A percentile compares a stretch with the other conserved stretches of the same genome.
Conservation (phyloP, 768 basidiomycete genomes). For the Hemileccinum impolitum region DNA sequence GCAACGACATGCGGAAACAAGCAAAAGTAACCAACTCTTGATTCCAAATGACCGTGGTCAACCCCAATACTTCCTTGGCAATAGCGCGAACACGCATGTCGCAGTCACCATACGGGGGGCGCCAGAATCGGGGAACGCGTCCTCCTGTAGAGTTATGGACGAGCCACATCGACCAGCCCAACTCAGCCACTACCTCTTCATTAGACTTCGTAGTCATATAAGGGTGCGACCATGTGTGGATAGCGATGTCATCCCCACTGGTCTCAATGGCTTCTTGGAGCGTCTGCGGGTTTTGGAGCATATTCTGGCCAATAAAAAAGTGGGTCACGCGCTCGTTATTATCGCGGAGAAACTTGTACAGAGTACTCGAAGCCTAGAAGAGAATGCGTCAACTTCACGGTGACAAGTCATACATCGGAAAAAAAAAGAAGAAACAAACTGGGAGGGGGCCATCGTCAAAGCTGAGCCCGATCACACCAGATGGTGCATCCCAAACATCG, state of each 20-base stretch:
- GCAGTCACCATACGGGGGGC: slow-evolving; percentile 84
- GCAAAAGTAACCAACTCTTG: slow-evolving; percentile 55
- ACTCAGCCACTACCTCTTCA: slow-evolving; percentile 58
- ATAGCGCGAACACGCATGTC: slow-evolving; percentile 85
- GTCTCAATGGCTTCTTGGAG: slow-evolving; percentile 52
- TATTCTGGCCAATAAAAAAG: slow-evolving; percentile 86
- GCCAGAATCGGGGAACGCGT: slow-evolving; percentile 71
- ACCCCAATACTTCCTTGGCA: slow-evolving; percentile 81
- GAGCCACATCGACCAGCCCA: slow-evolving; percentile 79
- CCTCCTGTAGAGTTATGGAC: slow-evolving; percentile 82
- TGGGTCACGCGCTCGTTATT: slow-evolving; percentile 76
- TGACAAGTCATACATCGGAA: background rate
- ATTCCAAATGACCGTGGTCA: slow-evolving; percentile 89
- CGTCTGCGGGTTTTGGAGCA: slow-evolving; percentile 50
- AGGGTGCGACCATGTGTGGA: slow-evolving; percentile 65
- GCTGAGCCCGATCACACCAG: slow-evolving; percentile 57
- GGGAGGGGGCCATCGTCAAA: slow-evolving; percentile 82
- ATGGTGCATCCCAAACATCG: slow-evolving; percentile 77
- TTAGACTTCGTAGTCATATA: slow-evolving; percentile 80
- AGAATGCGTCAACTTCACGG: slow-evolving; percentile 1
- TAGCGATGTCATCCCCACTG: slow-evolving; percentile 37
- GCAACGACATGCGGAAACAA: background rate
- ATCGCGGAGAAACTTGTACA: slow-evolving; percentile 65
- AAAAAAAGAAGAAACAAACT: slow-evolving; percentile 27
- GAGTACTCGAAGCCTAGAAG: slow-evolving; percentile 36